A percentile compares a stretch with the other conserved stretches of the same genome.
Conservation (phyloP, 2,329 filamentous ascomycete genomes). For the Clarireedia paspali region DNA sequence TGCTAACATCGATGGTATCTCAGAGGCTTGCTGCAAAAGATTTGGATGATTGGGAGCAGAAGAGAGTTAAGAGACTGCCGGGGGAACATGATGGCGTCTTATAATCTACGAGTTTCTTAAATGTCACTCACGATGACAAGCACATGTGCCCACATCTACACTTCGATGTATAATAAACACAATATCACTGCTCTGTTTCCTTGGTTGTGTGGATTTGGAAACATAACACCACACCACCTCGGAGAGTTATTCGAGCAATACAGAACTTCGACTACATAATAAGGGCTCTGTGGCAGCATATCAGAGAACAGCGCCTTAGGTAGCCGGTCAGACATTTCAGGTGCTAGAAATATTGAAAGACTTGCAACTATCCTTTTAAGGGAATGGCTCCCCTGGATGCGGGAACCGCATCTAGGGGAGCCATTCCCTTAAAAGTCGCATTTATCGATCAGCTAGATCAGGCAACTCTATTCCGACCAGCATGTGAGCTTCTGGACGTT, state of each 20-base stretch:
- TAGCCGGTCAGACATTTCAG: slow-evolving; percentile 5
- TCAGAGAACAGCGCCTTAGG: not conserved
- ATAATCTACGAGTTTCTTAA: slow-evolving; percentile 30
- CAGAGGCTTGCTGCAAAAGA: slow-evolving; percentile 82
- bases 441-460: not conserved
- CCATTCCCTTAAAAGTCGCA: too few species aligned
- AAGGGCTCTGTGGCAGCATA: not conserved
- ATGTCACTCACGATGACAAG: not conserved
- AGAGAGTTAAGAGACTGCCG: slow-evolving; percentile 79
- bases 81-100: slow-evolving; percentile 85
- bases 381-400: too few species aligned
- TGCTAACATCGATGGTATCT: slow-evolving; percentile 11
- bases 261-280: not conserved
- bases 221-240: not conserved
- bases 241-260: not conserved
- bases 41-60: slow-evolving; percentile 94
- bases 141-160: not conserved
- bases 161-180: not conserved
- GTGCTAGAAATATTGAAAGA: not conserved
- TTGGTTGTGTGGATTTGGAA: not conserved
- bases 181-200: not conserved
- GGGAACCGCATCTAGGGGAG: too few species aligned
- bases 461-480: not conserved
- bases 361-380: too few species aligned
- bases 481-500: not conserved